A percentile compares a stretch with the other conserved stretches of the same genome.
These are phyloP conservation scores for Lenwebbia sp. DNA, from an alignment of 345 rosid species.

Conservation along the genomic window DNA sequence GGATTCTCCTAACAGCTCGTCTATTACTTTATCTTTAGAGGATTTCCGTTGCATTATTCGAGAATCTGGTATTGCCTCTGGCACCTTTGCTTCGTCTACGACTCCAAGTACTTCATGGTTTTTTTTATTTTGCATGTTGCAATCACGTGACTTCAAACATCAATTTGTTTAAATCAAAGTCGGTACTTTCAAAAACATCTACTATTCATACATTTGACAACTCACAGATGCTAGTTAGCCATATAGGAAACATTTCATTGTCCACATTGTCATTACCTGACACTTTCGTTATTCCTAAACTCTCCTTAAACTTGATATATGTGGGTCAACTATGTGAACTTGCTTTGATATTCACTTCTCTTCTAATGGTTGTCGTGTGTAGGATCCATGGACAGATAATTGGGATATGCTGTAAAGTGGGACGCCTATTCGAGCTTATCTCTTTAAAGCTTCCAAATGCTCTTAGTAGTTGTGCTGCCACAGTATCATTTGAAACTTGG, in stretches of 20 bases:
- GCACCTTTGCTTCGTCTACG: accelerated
- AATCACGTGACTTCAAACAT: not conserved
- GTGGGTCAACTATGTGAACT: not conserved
- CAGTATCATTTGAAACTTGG: not conserved
- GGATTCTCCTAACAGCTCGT: not conserved
- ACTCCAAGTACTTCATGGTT: not conserved
- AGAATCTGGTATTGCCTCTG: not conserved
- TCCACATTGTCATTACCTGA: not conserved
- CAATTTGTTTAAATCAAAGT: not conserved
- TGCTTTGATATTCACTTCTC: not conserved
- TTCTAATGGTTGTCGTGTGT: accelerated
- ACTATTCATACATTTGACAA: not conserved
- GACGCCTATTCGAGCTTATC: not conserved
- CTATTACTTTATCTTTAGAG: not conserved
- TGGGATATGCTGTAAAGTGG: accelerated
- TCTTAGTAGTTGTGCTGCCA: not conserved
- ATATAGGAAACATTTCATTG: not conserved
- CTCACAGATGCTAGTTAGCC: not conserved
- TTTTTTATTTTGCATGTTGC: not conserved
- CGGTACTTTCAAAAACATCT: not conserved
- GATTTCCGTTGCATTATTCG: not conserved
- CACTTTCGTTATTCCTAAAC: not conserved
- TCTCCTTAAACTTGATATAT: not conserved
- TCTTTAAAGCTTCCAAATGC: not conserved
- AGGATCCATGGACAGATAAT: accelerated